Conservation (phyloP, 2,329 filamentous ascomycete genomes). For the Coniochaeta ligniaria region DNA sequence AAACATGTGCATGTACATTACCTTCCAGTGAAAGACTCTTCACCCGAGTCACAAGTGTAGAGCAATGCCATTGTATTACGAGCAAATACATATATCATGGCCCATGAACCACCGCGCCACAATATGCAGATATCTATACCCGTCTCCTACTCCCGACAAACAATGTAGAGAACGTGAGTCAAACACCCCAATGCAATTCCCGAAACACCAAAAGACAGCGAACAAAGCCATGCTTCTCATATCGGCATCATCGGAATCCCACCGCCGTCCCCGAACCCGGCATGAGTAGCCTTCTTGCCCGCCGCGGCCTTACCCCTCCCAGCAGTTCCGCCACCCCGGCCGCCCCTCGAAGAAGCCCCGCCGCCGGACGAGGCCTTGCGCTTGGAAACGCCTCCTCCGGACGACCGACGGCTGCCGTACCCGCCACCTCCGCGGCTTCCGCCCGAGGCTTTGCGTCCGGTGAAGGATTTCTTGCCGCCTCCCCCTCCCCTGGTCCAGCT, state of each 20-base stretch:
- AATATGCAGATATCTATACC: not conserved
- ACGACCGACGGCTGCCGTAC: constrained; percentile 1
- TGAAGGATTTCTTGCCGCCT: constrained; percentile 5
- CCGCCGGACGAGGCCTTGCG: constrained; percentile 6
- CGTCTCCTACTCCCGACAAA: not conserved
- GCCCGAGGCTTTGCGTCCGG: constrained; percentile 7
- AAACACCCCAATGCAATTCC: not conserved
- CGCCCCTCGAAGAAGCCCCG: not conserved
- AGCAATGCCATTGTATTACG: not conserved
- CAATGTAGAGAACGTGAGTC: too few species aligned
- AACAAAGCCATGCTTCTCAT: not conserved
- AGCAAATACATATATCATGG: not conserved
- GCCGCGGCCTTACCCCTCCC: not conserved
- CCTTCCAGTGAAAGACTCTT: too few species aligned
- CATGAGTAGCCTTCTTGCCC: not conserved
- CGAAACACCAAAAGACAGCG: not conserved
- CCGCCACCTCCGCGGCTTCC: constrained; percentile 8
- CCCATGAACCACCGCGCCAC: not conserved
- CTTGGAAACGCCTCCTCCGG: constrained; percentile 13
- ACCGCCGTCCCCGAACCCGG: not conserved
- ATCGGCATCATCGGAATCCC: constrained; percentile 9
- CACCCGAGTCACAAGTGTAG: not conserved
- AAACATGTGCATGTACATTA: not conserved
- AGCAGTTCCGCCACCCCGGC: not conserved
- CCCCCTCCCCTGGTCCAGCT: constrained; percentile 9